These are phyloP conservation scores for Noccaea caerulescens DNA, from an alignment of 345 rosid genomes.

Conservation along the genomic window DNA sequence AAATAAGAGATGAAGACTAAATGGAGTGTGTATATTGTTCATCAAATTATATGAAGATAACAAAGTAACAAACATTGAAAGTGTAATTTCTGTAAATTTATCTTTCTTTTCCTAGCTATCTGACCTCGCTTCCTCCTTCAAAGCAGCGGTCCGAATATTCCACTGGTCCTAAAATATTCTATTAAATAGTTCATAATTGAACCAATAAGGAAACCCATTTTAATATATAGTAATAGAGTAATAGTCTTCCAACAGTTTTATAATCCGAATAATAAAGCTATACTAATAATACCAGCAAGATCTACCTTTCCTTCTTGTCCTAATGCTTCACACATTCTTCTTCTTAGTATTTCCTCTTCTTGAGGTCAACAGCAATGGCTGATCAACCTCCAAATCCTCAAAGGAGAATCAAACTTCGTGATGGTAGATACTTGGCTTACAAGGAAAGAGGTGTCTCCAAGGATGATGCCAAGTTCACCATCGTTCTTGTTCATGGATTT, in stretches of 20 bases:
- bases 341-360: not conserved
- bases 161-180: conserved; percentile 27
- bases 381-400: conserved; percentile 31
- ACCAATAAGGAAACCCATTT: conserved; percentile 16
- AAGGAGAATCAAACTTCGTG: conserved; percentile 63
- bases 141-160: conserved; percentile 28
- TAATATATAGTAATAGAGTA: not conserved
- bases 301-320: conserved; percentile 26
- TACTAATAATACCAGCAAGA: conserved; percentile 33
- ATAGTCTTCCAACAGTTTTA: not conserved
- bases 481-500: conserved; percentile 85
- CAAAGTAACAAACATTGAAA: too few species aligned
- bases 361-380: conserved; percentile 35
- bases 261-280: conserved; percentile 11
- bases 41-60: too few species aligned
- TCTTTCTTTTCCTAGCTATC: not conserved
- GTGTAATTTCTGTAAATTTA: not conserved
- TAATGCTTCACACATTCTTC: conserved; percentile 32
- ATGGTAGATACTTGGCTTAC: conserved; percentile 83
- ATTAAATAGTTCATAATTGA: conserved; percentile 6
- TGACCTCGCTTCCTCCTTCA: not conserved
- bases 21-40: too few species aligned
- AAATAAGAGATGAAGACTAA: too few species aligned
- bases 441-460: conserved; percentile 74
- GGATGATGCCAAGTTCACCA: conserved; percentile 58